Percentiles rank a stretch among this genome's conserved stretches.
These are phyloP conservation scores for Sporothrix brasiliensis DNA, from an alignment of 2,329 filamentous ascomycete species.

Conservation along the genomic window DNA sequence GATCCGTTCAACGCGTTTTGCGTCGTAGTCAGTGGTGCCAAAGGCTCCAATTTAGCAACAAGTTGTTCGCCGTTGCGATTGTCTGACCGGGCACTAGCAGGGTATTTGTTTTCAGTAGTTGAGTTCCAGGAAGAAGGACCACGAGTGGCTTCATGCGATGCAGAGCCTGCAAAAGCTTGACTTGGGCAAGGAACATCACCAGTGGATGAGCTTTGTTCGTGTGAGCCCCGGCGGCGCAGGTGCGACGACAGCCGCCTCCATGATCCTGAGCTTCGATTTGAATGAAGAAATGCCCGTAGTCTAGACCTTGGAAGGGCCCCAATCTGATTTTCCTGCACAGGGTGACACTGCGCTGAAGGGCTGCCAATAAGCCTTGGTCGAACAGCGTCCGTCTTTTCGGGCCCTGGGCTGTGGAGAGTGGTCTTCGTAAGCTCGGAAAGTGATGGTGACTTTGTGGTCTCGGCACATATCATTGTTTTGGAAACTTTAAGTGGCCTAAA, in stretches of 20 bases:
- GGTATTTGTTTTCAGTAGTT: neutral
- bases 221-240: neutral
- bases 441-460: neutral
- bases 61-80: neutral
- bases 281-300: neutral
- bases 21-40: too few relatives aligned
- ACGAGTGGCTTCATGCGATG: neutral
- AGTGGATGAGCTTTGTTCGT: neutral
- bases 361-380: too few relatives aligned
- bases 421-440: neutral
- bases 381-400: too few relatives aligned
- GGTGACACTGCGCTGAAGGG: too few relatives aligned
- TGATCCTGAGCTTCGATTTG: constrained; percentile 2
- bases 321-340: neutral
- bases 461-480: too few relatives aligned
- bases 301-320: neutral
- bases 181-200: neutral
- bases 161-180: neutral
- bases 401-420: neutral
- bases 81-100: neutral
- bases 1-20: too few relatives aligned
- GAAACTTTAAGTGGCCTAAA: neutral
- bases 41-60: neutral
- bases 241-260: constrained; percentile 19
- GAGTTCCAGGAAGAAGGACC: neutral